A percentile compares a stretch with the other conserved stretches of the same genome.
phyloP scores from a whole-genome alignment of 768 basidiomycete genomes.

The Amanita polypyramis region DNA sequence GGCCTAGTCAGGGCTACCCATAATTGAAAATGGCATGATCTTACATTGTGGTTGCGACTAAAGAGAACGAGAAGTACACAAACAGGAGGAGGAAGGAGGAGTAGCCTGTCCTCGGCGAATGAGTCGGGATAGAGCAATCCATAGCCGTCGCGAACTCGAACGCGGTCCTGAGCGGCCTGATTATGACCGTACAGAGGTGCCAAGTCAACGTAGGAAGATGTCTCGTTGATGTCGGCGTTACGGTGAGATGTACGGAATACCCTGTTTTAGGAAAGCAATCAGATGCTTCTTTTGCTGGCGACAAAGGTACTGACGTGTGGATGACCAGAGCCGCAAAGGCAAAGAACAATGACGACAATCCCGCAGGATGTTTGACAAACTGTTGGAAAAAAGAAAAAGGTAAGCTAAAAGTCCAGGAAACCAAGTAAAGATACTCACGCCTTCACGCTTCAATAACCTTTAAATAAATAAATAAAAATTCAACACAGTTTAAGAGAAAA shows the following conservation, averaged over 20 bases:
- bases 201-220: slow-evolving; percentile 81
- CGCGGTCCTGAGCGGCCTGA: slow-evolving; percentile 45
- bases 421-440: slow-evolving; percentile 26
- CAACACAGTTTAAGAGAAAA: background rate
- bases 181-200: slow-evolving; percentile 75
- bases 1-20: background rate
- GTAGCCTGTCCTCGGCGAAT: slow-evolving; percentile 71
- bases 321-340: slow-evolving; percentile 76
- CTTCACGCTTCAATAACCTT: slow-evolving; percentile 55
- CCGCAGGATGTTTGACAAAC: slow-evolving; percentile 71
- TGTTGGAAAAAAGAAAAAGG: slow-evolving; percentile 21
- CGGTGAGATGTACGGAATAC: slow-evolving; percentile 76
- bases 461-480: slow-evolving; percentile 5
- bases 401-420: slow-evolving; percentile 2
- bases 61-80: slow-evolving; percentile 76
- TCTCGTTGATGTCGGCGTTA: slow-evolving; percentile 65
- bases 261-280: slow-evolving; percentile 21
- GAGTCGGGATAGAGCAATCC: slow-evolving; percentile 60
- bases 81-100: slow-evolving; percentile 71
- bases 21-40: slow-evolving; percentile 14
- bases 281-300: background rate
- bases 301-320: slow-evolving; percentile 38
- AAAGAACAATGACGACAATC: slow-evolving; percentile 74
- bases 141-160: slow-evolving; percentile 49
- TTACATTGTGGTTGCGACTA: slow-evolving; percentile 81